Conservation (phyloP, 495 filamentous ascomycete genomes). For the Aspergillus bridgeri region DNA sequence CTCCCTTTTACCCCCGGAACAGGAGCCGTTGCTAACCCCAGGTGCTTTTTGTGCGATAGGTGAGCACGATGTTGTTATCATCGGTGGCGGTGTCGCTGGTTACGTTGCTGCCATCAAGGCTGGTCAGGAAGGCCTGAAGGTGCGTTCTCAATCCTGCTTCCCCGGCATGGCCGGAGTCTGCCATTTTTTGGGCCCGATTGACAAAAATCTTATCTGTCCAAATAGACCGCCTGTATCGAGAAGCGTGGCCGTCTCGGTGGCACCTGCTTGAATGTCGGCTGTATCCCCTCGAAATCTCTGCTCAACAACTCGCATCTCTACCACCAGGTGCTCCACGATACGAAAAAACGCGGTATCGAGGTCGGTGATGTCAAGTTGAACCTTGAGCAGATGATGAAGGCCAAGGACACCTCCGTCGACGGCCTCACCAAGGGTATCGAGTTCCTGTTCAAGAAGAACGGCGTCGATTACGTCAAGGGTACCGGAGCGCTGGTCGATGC, state of each 20-base stretch:
- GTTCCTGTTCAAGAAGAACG: constrained; percentile 98
- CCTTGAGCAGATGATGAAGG: constrained; percentile 93
- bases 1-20: background rate
- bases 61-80: constrained; percentile 88
- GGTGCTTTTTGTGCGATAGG: constrained; percentile 47
- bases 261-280: constrained; percentile 98
- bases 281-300: constrained; percentile 98
- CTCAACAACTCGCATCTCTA: constrained; percentile 99
- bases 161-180: constrained; percentile 6
- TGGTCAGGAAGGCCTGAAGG: constrained; percentile 96
- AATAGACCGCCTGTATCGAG: constrained; percentile 92
- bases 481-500: constrained; percentile 81
- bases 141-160: constrained; percentile 32
- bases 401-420: constrained; percentile 86
- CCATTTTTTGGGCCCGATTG: background rate
- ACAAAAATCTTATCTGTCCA: constrained; percentile 9
- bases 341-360: constrained; percentile 93
- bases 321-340: constrained; percentile 96
- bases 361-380: constrained; percentile 97
- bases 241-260: constrained; percentile 94
- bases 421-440: constrained; percentile 96
- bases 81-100: constrained; percentile 95
- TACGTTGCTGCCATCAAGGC: constrained; percentile 99
- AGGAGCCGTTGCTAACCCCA: background rate
- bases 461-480: constrained; percentile 94